Evolutionary conservation across 2,329 filamentous ascomycete genomes (phyloP), one percentile per base, ranked within the genome.

Genomic region (Emmonsia crescens): DNA sequence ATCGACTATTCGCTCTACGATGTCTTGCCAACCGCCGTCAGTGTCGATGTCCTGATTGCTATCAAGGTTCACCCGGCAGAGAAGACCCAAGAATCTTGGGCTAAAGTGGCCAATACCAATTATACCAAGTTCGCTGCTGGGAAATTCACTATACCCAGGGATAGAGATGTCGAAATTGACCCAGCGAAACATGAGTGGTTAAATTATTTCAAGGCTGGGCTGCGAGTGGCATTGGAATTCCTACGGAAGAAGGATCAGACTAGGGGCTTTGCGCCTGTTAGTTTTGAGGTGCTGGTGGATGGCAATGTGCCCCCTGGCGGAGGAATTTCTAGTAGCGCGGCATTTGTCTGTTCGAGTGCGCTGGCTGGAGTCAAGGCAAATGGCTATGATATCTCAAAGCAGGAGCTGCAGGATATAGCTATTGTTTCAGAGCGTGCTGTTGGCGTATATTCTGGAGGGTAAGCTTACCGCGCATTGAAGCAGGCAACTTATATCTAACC

Each of bases 1-100:
- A 96, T 99, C 71, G 94, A 99, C 79, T 99, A 99, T 79, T 96
- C 91, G 16, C 84, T 99, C 24, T 99, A 97, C 80, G 87, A 94
- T 68, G 92, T 96, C 63, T 82, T 99, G 29, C 94, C 94, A 59
- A 96, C 96, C 85, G 94, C 93, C 65, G 91, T 97, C 67, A 91
- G 89, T 5, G 89, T 91, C 65, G 94, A 99, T 75, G 88, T 91
- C 62, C 83, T 99, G 63, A 83, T 99, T 70, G 94, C 93, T 59
- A 89, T 96, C 61, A 80, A 81, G 33, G 73, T 80, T 33, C 74
- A 82, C 42, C 70, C 74, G 10, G 65, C 71, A 5, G 21, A 42
- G 14, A 46, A 65, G 19, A 74, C 75, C 36, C 74, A 77, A 24
- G 81, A 82, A 57, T 79, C 82, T 1, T 87, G 85, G 66, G 82